Evolutionary conservation across 495 filamentous ascomycete genomes (phyloP).

Genomic region (Daldinia grandis): DNA sequence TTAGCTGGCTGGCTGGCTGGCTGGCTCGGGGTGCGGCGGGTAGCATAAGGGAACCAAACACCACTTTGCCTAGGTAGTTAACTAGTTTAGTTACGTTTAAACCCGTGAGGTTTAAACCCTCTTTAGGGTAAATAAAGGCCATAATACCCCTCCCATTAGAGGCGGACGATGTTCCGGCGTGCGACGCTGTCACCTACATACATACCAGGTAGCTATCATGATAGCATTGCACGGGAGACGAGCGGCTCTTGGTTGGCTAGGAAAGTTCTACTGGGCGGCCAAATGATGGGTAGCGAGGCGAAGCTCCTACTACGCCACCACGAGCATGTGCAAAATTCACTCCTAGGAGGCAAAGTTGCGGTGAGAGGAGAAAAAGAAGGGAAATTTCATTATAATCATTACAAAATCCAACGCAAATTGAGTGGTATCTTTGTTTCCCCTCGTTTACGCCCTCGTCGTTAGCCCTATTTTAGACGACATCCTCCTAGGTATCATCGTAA

Average conservation of each 20-base stretch:
- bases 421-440: slow-evolving; percentile 23
- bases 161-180: too few relatives aligned
- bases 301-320: slow-evolving; percentile 34
- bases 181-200: too few relatives aligned
- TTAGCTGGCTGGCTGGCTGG: neutral
- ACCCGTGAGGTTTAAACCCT: too few relatives aligned
- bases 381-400: slow-evolving; percentile 8
- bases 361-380: slow-evolving; percentile 12
- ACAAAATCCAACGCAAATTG: slow-evolving; percentile 2
- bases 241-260: slow-evolving; percentile 5
- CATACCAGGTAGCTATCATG: neutral
- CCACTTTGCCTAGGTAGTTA: too few relatives aligned
- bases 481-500: slow-evolving; percentile 13
- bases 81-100: too few relatives aligned
- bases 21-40: neutral
- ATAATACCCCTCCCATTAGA: too few relatives aligned
- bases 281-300: slow-evolving; percentile 22
- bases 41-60: neutral
- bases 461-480: slow-evolving; percentile 7
- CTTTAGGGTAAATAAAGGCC: too few relatives aligned
- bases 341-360: slow-evolving; percentile 29
- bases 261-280: slow-evolving; percentile 6
- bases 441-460: slow-evolving; percentile 17
- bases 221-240: neutral
- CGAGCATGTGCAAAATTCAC: slow-evolving; percentile 1